Evolutionary conservation across 176 grass and related monocot species (phyloP).

Genomic region (Saccharum spontaneum): DNA sequence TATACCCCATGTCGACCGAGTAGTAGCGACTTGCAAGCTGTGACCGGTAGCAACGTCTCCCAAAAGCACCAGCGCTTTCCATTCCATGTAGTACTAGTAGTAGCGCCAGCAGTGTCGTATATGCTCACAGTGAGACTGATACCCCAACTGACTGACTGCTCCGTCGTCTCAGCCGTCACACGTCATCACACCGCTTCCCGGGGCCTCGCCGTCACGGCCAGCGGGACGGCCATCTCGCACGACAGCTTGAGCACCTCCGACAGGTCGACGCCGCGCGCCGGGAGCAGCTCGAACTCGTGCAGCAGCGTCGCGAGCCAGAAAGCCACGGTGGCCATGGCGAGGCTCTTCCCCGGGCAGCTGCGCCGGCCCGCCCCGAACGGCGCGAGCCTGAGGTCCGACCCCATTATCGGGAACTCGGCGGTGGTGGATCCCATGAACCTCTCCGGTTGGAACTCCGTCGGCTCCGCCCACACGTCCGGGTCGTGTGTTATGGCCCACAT

Average conservation of each 20-base stretch:
- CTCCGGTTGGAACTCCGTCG: constrained; percentile 50
- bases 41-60: constrained; percentile 2
- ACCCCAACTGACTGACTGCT: not conserved
- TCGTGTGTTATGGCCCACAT: constrained; percentile 98
- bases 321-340: constrained; percentile 75
- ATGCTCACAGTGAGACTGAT: not conserved
- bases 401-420: constrained; percentile 40
- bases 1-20: not conserved
- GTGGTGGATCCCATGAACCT: constrained; percentile 34
- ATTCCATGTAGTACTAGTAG: not conserved
- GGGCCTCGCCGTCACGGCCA: constrained; percentile 38
- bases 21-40: constrained; percentile 1
- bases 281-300: constrained; percentile 64
- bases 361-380: constrained; percentile 78
- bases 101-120: not conserved
- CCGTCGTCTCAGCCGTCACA: not conserved
- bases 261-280: constrained; percentile 34
- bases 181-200: not conserved
- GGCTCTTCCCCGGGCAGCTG: constrained; percentile 81
- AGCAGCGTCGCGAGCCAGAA: constrained; percentile 81
- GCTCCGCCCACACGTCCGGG: constrained; percentile 56
- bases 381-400: constrained; percentile 70
- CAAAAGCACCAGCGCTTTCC: not conserved
- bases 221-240: constrained; percentile 78
- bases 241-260: constrained; percentile 80